Evolutionary conservation across 2,329 filamentous ascomycete species (phyloP), one percentile per base, ranked within the genome.

Genomic region (Epichloe amarillans): DNA sequence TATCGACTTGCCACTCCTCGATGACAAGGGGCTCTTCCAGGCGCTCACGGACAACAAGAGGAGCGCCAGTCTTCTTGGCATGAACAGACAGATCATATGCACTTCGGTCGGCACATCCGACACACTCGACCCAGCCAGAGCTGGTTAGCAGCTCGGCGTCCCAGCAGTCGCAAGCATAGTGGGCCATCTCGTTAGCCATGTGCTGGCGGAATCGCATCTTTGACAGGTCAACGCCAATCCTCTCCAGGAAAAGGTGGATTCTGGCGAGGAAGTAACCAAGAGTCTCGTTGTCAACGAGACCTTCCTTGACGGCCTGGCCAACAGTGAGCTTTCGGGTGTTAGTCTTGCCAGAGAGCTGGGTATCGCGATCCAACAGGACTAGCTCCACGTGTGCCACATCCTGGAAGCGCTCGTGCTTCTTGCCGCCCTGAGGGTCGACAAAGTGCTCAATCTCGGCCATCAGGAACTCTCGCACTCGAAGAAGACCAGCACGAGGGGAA

Each of bases 381-480:
- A 98, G 77, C 72, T 95, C 84, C 45, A 93, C 71, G 59, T 95
- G 74, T 63, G 88, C 83, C 53, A 98, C 83, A 61, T 95, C 87
- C 44, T 80, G 70, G 70, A 98, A 98, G 51, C 90, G 85, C 49
- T 77, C 71, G 67, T 98, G 93, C 72, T 93, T 94, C 81, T 98
- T 98, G 70, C 89, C 88, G 64, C 88, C 82, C 62, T 93, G 77
- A 11, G 93, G 93, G 62, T 98, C 93, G 58, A 98, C 93, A 64
- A 88, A 98, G 69, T 98, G 93, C 73, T 98, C 93, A 60, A 98
- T 95, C 71, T 98, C 93, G 23, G 91, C 93, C 93, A 98, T 97
- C 61, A 96, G 72, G 72, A 98, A 97, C 68, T 98, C 93, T 61
- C 93, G 87, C 42, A 98, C 93, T 60, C 93, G 86, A 52, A 98